These are phyloP conservation scores for Spergularia marina DNA, from an alignment of 148 eudicot species.

Conservation along the genomic window DNA sequence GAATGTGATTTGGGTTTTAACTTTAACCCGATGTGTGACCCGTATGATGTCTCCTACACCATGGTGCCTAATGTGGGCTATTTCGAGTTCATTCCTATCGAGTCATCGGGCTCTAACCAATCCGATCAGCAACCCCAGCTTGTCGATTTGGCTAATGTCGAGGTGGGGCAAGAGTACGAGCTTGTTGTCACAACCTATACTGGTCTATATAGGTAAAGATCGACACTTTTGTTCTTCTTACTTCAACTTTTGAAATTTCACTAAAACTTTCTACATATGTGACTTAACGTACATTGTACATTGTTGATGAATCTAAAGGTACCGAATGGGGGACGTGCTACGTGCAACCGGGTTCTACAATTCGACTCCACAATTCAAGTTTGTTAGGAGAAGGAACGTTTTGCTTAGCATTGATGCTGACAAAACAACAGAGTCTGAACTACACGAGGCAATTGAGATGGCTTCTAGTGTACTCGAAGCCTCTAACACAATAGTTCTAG, in stretches of 20 bases:
- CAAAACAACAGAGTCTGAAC: conserved; percentile 47
- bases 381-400: conserved; percentile 52
- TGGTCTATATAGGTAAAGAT: conserved; percentile 48
- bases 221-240: not conserved
- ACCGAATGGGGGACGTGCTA: conserved; percentile 61
- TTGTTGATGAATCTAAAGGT: conserved; percentile 13
- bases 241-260: too few relatives aligned
- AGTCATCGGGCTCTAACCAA: conserved; percentile 10
- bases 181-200: conserved; percentile 63
- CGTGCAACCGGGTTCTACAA: conserved; percentile 52
- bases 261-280: too few relatives aligned
- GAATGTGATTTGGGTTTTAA: conserved; percentile 78
- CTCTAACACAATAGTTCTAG: conserved; percentile 23
- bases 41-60: conserved; percentile 68
- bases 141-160: conserved; percentile 51
- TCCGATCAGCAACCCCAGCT: conserved; percentile 23
- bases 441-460: conserved; percentile 35
- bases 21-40: conserved; percentile 55
- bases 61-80: conserved; percentile 82
- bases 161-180: conserved; percentile 70
- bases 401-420: conserved; percentile 46
- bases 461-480: conserved; percentile 25
- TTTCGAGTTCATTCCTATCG: conserved; percentile 72
- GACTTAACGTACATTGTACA: not conserved
- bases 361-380: conserved; percentile 62